A percentile compares a stretch with the other conserved stretches of the same genome.
Evolutionary conservation across 1,284 basidiomycete species (phyloP).

Genomic region (Amylostereum areolatum): DNA sequence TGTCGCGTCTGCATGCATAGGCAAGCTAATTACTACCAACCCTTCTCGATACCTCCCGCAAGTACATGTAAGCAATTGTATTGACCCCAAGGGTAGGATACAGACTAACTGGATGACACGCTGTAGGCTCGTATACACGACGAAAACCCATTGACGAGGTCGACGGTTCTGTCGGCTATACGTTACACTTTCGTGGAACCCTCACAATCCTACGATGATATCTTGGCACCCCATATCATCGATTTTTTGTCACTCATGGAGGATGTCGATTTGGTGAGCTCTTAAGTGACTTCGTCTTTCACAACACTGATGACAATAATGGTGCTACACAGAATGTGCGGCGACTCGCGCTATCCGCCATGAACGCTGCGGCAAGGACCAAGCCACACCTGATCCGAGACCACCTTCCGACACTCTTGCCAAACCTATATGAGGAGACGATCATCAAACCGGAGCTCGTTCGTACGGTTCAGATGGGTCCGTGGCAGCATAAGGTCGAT

Average conservation of each 20-base stretch:
- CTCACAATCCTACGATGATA: constrained; percentile 79
- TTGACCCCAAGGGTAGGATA: too few species aligned
- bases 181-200: constrained; percentile 94
- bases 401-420: constrained; percentile 72
- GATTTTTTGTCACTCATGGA: constrained; percentile 88
- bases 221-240: constrained; percentile 79
- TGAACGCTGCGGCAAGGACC: constrained; percentile 93
- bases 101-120: not conserved
- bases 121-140: constrained; percentile 69
- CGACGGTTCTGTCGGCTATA: constrained; percentile 90
- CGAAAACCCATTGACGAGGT: constrained; percentile 66
- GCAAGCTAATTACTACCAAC: constrained; percentile 89
- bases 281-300: not conserved
- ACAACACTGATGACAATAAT: constrained; percentile 3
- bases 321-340: constrained; percentile 64
- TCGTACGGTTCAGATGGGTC: constrained; percentile 95
- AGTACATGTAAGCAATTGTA: constrained; percentile 63
- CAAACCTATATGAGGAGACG: constrained; percentile 84
- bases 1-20: constrained; percentile 94
- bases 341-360: constrained; percentile 77
- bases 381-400: constrained; percentile 90
- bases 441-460: constrained; percentile 77
- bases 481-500: constrained; percentile 94
- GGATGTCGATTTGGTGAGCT: constrained; percentile 76
- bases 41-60: constrained; percentile 87